Percentiles rank a stretch among this genome's conserved stretches.
phyloP scores from a whole-genome alignment of 495 filamentous ascomycete genomes.

The Lasiosphaeria miniovina region DNA sequence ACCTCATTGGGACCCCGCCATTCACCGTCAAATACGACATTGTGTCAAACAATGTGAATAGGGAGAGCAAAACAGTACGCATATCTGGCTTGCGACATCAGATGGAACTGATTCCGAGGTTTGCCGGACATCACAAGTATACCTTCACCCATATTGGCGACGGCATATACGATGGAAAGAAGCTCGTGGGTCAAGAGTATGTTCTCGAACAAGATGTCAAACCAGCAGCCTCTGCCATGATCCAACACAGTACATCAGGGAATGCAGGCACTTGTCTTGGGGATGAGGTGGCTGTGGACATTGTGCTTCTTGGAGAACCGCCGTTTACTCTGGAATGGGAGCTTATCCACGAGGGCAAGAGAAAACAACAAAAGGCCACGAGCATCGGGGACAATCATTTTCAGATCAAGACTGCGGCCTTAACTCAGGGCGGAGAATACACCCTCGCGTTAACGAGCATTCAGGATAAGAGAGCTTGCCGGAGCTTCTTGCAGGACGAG shows the following conservation, averaged over 20 bases:
- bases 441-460: constrained; percentile 76
- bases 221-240: constrained; percentile 77
- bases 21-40: constrained; percentile 75
- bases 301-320: constrained; percentile 72
- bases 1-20: constrained; percentile 85
- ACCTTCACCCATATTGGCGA: constrained; percentile 78
- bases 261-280: constrained; percentile 73
- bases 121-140: constrained; percentile 84
- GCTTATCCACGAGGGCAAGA: constrained; percentile 83
- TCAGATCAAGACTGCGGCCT: constrained; percentile 67
- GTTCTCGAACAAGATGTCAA: constrained; percentile 87
- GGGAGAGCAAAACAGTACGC: constrained; percentile 40
- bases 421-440: constrained; percentile 83
- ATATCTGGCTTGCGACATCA: constrained; percentile 71
- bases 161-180: constrained; percentile 66
- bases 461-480: constrained; percentile 82
- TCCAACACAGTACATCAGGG: constrained; percentile 50
- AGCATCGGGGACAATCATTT: constrained; percentile 57
- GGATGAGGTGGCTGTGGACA: constrained; percentile 67
- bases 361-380: constrained; percentile 62
- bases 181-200: constrained; percentile 49
- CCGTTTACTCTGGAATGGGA: constrained; percentile 94
- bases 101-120: constrained; percentile 74
- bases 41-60: constrained; percentile 47
- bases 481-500: constrained; percentile 75